Base-by-base conservation (phyloP, 2,329 filamentous ascomycete genomes). In the Verticillium albo-atrum region DNA sequence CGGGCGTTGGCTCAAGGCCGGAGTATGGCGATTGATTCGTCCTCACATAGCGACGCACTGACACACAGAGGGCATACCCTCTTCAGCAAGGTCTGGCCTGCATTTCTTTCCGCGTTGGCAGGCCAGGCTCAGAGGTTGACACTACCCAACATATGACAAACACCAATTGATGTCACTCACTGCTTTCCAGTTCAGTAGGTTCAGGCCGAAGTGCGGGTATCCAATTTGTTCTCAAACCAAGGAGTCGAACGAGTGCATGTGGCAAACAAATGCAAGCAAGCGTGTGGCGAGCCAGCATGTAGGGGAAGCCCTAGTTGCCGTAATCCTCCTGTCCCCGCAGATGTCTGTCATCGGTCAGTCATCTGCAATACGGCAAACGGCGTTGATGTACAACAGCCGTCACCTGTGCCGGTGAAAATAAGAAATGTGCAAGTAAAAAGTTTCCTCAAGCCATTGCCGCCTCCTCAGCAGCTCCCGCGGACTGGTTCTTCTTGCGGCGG, bases 401-500 rank as follows among this genome's bases (percentile, higher is more conserved):
- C 51, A 26, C 51, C n/a, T 26, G 12, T 10, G n/a, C 20, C 42
- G n/a, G 42, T 50, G 42, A 50, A 50, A 25, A 50, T 1, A 7
- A 23, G 25, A 50, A 25, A 23, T 4, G n/a, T 20, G 20, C 20
- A 23, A 25, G 20, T n/a, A 7, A 20, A 14, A 3, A 14, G 30
- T 14, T 10, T 12, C 20, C 42, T 50, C 20, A 50, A 23, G 42
- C 42, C 20, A 50, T 50, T 50, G 42, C 42, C n/a, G 42, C 42
- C n/a, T 50, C 42, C 25, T 50, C 42, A 9, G 42, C 42, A 25
- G 42, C 42, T 23, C 42, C 42, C 20, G 42, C 42, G 50, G 62
- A 58, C 60, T 63, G 66, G 20, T 59, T 65, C 58, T 61, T 66
- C 54, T 66, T 70, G 52, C 64, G 65, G 47, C 78, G 72, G 5